Evolutionary conservation across 2,329 filamentous ascomycete species (phyloP), one percentile per base, ranked within the genome.

Genomic region (Ascochyta pisi): DNA sequence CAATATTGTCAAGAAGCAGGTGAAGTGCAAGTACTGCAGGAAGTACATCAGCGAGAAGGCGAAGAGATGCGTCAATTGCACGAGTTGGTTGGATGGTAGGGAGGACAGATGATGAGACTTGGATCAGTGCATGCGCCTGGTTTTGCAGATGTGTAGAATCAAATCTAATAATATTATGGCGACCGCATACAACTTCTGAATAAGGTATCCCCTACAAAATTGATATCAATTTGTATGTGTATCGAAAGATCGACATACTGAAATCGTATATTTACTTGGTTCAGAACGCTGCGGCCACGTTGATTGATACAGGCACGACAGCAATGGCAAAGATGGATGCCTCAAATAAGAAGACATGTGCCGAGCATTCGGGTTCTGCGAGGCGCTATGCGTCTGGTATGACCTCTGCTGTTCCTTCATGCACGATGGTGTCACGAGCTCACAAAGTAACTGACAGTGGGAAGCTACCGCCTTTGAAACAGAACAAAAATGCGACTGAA

Each of bases 1-100:
- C 48, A 84, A 85, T 13, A 88, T 91, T 60, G 89, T 91, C 71
- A 91, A 90, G 77, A 85, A 84, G 62, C 85, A 83, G 24, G 81
- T 86, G 48, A 89, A 86, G 74, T 92, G 89, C 76, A 83, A 79
- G 67, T 91, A 88, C 66, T 90, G 88, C 69, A 79, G 82, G 57
- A 86, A 87, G 73, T 78, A 73, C 23, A 85, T 89, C 54, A 87
- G 83, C 64, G 82, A 84, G 47, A 86, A 87, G 82, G 87, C 86
- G 53, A 66, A 78, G 58, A 77, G 83, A 6, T 86, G 83, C 68
- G 71, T 84, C 3, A 83, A 84, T 62, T 86, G 84, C 65, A 84
- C 83, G 9, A 84, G 79, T 58, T 86, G 83, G 83, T 73, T 80
- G 58, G 84, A 86, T 71, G 83, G 82, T 7, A 76, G 82, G 56